Base-by-base conservation (phyloP, 768 basidiomycete species). In the Rhodocollybia butyracea region DNA sequence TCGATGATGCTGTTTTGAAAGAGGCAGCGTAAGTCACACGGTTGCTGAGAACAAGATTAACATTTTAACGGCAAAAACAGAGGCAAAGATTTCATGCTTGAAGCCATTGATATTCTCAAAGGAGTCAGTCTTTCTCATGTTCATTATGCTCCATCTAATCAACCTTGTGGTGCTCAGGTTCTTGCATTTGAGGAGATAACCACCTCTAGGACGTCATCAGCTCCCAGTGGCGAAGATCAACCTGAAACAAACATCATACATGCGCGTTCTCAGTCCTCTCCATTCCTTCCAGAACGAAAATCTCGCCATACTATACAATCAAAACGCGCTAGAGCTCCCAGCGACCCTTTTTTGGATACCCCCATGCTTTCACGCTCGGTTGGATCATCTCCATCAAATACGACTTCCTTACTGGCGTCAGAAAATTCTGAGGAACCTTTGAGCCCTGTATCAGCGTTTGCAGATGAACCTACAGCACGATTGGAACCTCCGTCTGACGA, bases 1-100 rank as follows among this genome's bases (percentile, higher is more conserved):
- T 95, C 21, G 94, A 96, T 68, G 94, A 96, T 74, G 92, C 92
- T 19, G 91, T 95, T 15, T 92, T 95, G 73, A 88, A 93, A 65
- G 94, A 96, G 72, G 83, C 92, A 60, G 93, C 90, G 93, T 93
- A 77, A 77, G 93, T 82, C 42, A 52, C 30, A 57, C 58, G 42
- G 21, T 27, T 31, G 43, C 58, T 34, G 52, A 56, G 59, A 26
- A 59, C 19, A 59, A 59, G 26, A 64, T 22, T 58, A 55, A 60
- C 13, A 51, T 59, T 55, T 34, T 34, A 38, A n/a, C 27, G 26
- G 45, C 31, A 26, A 50, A n/a, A 50, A 13, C 70, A 95, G 93
- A 65, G 94, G 94, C 57, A 90, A 91, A 70, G 90, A 94, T 62
- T 96, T 96, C 68, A 94, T 94, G 92, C 76, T 90, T 48, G 93